These are phyloP conservation scores for Spencermartinsiella europaea DNA, from an alignment of 805 yeast genomes.

Conservation along the genomic window DNA sequence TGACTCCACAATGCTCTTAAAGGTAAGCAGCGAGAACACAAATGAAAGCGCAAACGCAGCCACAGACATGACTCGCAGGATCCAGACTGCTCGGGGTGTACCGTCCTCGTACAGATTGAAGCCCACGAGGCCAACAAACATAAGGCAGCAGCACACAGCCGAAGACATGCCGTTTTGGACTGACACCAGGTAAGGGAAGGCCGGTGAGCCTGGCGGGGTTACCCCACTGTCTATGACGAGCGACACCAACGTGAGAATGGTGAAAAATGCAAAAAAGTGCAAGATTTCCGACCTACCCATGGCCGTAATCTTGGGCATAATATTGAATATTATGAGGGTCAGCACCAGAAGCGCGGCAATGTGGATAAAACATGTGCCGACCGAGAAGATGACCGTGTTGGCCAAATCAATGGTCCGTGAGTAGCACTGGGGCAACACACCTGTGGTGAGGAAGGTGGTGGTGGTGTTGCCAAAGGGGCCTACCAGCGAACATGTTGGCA, in stretches of 20 bases:
- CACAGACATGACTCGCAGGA: constrained; percentile 47
- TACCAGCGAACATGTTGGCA: constrained; percentile 77
- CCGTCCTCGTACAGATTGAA: constrained; percentile 97
- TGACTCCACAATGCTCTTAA: constrained; percentile 51
- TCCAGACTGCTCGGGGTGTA: constrained; percentile 56
- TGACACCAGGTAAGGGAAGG: constrained; percentile 80
- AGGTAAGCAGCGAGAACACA: constrained; percentile 64
- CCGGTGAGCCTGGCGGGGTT: constrained; percentile 71
- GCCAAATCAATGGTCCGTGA: constrained; percentile 83
- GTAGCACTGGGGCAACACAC: constrained; percentile 74
- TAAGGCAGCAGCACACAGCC: constrained; percentile 62
- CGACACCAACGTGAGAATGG: constrained; percentile 56
- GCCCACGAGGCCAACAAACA: constrained; percentile 72
- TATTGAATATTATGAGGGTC: constrained; percentile 67
- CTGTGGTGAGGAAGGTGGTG: constrained; percentile 31
- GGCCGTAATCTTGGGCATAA: constrained; percentile 85
- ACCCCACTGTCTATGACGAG: constrained; percentile 90
- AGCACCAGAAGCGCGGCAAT: constrained; percentile 64
- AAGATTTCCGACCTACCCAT: constrained; percentile 88
- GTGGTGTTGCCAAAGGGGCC: constrained; percentile 41
- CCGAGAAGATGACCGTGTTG: constrained; percentile 83
- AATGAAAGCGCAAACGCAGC: constrained; percentile 62
- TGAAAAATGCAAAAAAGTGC: constrained; percentile 57
- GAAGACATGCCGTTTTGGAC: constrained; percentile 72
- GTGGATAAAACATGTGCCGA: constrained; percentile 83